Base-by-base conservation (phyloP, 164 flowering plant genomes). In the Macadamia tetraphylla region DNA sequence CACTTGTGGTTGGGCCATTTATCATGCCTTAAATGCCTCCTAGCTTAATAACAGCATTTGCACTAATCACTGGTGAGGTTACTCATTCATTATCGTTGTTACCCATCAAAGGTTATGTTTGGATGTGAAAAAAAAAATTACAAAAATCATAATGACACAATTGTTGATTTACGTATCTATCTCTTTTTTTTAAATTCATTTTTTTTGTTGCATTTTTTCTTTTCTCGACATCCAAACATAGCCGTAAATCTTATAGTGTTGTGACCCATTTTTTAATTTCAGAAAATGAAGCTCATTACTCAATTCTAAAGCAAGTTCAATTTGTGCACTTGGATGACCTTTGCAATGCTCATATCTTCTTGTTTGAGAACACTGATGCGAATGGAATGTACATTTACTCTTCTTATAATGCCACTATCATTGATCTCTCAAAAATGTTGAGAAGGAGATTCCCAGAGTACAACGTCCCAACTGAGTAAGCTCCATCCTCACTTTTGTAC, bases 281-380 rank as follows among this genome's bases (percentile, higher is more conserved):
- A 73, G 71, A 65, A 29, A 68, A 59, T 12, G 71, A 68, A 52
- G 55, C 46, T 4, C 57, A 51, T 53, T 92, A 92, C 70, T 73
- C 83, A 1, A 89, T 92, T n/a, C 77, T 89, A 57, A 86, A 71
- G 80, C 94, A 87, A 71, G 75, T 91, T 17, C 88, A 89, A 23
- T 83, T 66, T 49, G 91, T 92, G 62, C 97, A 92, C 70, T 55
- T 88, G 69, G 94, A 92, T 73, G 57, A 53, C 6, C 57, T 53
- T 53, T 53, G 57, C n/a, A 53, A 14, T 53, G n/a, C 57, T 53
- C 57, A 14, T 53, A 17, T 53, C 15, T 53, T 12, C 57, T 53
- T 53, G 57, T 17, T 53, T 53, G 57, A 53, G 57, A n/a, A 53
- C 6, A 23, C 57, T 53, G 57, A 53, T 13, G 57, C 18, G 6